A percentile compares a stretch with the other conserved stretches of the same genome.
These are phyloP conservation scores for Aechmea fasciata DNA, from an alignment of 176 grass and related monocot genomes.

Conservation along the genomic window DNA sequence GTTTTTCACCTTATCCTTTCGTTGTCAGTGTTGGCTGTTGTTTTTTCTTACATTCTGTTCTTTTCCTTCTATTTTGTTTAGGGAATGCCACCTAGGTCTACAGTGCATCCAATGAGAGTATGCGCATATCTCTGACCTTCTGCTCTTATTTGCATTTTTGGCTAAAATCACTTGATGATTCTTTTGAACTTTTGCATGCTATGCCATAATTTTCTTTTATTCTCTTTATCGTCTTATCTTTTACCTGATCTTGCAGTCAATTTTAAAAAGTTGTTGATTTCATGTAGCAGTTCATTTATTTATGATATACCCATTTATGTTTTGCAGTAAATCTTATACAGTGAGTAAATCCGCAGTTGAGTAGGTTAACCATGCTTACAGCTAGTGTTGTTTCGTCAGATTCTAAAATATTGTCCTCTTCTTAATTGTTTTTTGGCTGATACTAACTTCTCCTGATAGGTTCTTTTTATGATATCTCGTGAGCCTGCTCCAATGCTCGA, in stretches of 20 bases:
- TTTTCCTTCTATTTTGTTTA: slow-evolving; percentile 32
- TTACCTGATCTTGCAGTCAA: too few relatives aligned
- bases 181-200: not conserved
- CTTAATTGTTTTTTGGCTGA: slow-evolving; percentile 1
- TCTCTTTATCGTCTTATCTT: not conserved
- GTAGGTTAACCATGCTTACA: too few relatives aligned
- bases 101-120: slow-evolving; percentile 99
- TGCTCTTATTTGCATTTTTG: slow-evolving; percentile 25
- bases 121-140: slow-evolving; percentile 24
- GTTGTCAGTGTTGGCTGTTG: not conserved
- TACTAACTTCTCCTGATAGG: slow-evolving; percentile 32
- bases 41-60: slow-evolving; percentile 17
- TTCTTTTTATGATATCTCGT: slow-evolving; percentile 99
- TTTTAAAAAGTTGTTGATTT: not conserved
- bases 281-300: not conserved
- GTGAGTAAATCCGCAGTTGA: too few relatives aligned
- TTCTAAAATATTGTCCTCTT: slow-evolving; percentile 8
- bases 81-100: slow-evolving; percentile 94
- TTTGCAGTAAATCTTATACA: too few relatives aligned
- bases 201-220: not conserved
- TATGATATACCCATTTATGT: too few relatives aligned
- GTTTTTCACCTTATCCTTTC: not conserved
- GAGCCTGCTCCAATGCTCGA: slow-evolving; percentile 98
- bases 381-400: not conserved
- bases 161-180: not conserved